Evolutionary conservation across 2,329 filamentous ascomycete genomes (phyloP).

Genomic region (Pleoardoris graminearum): DNA sequence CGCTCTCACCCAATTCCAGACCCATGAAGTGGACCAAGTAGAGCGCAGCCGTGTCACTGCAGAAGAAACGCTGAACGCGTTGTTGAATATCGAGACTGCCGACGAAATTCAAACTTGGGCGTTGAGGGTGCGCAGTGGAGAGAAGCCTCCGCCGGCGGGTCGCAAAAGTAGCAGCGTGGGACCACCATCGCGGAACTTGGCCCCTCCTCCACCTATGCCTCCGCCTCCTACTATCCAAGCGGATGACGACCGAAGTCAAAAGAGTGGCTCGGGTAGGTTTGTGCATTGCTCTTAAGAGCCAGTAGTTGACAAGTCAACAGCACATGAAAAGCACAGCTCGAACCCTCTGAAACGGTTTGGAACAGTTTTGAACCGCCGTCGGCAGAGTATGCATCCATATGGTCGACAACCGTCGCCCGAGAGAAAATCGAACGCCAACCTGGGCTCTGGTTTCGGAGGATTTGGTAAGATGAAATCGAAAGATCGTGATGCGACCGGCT

Average conservation of each 20-base stretch:
- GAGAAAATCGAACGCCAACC: slow-evolving; percentile 56
- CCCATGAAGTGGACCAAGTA: slow-evolving; percentile 85
- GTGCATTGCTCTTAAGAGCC: not conserved
- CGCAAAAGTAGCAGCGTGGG: slow-evolving; percentile 39
- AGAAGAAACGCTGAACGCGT: slow-evolving; percentile 76
- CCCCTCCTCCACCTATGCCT: slow-evolving; percentile 39
- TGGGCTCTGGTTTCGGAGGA: slow-evolving; percentile 62
- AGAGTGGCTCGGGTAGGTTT: slow-evolving; percentile 54
- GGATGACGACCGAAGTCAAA: slow-evolving; percentile 59
- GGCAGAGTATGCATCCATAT: slow-evolving; percentile 47
- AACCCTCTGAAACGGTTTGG: slow-evolving; percentile 47
- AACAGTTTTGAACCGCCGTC: slow-evolving; percentile 45
- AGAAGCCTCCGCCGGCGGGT: slow-evolving; percentile 31
- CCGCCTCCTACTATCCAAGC: slow-evolving; percentile 39
- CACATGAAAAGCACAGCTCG: slow-evolving; percentile 42
- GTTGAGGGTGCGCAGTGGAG: slow-evolving; percentile 48
- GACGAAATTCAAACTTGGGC: slow-evolving; percentile 82
- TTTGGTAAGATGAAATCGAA: slow-evolving; percentile 69
- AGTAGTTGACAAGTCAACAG: slow-evolving; percentile 21
- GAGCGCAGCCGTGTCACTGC: slow-evolving; percentile 74
- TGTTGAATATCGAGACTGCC: slow-evolving; percentile 84
- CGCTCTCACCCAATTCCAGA: slow-evolving; percentile 88
- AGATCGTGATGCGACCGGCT: slow-evolving; percentile 56
- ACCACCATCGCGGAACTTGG: slow-evolving; percentile 41
- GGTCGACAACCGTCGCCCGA: slow-evolving; percentile 50